Evolutionary conservation across 2,329 filamentous ascomycete genomes (phyloP), one percentile per base, ranked within the genome.

Genomic region (Fusarium siculi): DNA sequence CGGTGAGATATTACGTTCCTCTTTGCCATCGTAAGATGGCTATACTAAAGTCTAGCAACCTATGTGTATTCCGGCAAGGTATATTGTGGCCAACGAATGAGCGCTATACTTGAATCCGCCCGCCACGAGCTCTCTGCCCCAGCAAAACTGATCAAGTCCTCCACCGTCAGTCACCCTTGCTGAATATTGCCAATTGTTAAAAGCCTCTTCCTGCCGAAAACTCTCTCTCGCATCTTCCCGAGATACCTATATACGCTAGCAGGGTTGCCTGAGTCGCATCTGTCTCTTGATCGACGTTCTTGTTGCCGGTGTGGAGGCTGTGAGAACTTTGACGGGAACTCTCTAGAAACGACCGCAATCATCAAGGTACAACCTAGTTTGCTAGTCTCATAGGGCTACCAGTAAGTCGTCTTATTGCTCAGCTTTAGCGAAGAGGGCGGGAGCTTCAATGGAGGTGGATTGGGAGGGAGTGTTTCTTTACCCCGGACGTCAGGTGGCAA

Each of bases 401-500:
- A 30, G 16, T 5, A 39, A 28, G 39, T 34, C 34, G 39, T 52
- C 53, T 64, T 42, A 55, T 64, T 57, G 49, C 30, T 58, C 50
- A 19, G 25, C 34, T 32, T 40, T 44, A 37, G 25, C 32, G 25
- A 59, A 19, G 42, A 59, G 36, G 37, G 34, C 19, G 19, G 40
- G 19, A 58, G 39, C 53, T 46, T 70, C 58, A 36, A 57, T 28
- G 28, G n/a, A 43, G 34, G 37, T 40, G 65, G 34, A 32, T 32
- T 68, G 40, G 43, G 32, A 39, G 49, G 42, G 50, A 68, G 43
- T 68, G 30, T 42, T 46, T 53, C 42, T 50, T 36, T 37, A 55
- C 40, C 47, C 65, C 42, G 28, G 34, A 44, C 34, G 28, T 63
- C 34, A 55, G 49, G 66, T 56, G 66, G 58, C 46, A 70, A 58